Conservation (phyloP, 371 early-diverging fungal genomes). For the Vairimorpha ceranae region DNA sequence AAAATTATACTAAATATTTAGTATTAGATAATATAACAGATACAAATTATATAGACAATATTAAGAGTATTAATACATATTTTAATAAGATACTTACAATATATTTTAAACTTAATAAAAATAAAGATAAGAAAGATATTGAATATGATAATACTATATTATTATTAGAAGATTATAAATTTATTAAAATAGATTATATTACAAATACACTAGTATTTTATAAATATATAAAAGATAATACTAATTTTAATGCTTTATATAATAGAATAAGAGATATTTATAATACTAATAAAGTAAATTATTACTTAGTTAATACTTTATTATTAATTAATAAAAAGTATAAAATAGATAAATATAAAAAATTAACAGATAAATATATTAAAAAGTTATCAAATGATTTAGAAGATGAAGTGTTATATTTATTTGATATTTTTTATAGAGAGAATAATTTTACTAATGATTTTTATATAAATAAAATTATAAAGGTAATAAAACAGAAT, state of each 20-base stretch:
- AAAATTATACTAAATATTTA: constrained; percentile 14
- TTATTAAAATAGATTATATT: background rate
- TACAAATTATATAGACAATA: background rate
- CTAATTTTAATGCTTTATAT: background rate
- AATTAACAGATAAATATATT: constrained; percentile 1
- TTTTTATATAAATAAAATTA: constrained; percentile 41
- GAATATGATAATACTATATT: background rate
- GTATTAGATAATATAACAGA: constrained; percentile 9
- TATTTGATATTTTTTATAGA: constrained; percentile 56
- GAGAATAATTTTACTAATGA: constrained; percentile 39
- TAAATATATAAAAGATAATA: background rate
- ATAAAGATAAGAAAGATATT: background rate
- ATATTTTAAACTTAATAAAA: background rate
- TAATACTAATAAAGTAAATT: background rate
- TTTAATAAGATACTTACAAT: background rate
- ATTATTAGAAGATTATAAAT: background rate
- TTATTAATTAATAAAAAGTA: constrained; percentile 1
- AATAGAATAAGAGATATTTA: background rate
- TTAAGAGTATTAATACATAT: constrained; percentile 1
- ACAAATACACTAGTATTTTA: background rate
- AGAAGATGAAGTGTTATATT: constrained; percentile 48
- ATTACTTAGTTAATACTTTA: constrained; percentile 36
- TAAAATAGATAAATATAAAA: background rate
- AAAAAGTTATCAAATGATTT: constrained; percentile 21
- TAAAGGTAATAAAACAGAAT: constrained; percentile 26